These are phyloP conservation scores for Wickerhamomyces bisporus DNA, from an alignment of 805 yeast species.

Conservation along the genomic window DNA sequence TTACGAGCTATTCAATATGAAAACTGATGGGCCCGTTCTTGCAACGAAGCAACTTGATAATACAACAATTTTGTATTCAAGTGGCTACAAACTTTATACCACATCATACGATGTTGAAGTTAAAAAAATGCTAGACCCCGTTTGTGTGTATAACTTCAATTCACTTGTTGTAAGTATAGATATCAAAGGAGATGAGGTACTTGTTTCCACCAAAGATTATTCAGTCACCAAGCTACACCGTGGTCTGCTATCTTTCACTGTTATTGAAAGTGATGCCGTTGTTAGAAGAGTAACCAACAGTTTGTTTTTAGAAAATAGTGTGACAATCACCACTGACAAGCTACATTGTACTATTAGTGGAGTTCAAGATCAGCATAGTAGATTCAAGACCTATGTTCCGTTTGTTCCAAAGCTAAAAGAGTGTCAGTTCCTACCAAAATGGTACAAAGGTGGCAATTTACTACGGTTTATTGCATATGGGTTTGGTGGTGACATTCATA, in stretches of 20 bases:
- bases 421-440: conserved; percentile 28
- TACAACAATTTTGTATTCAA: conserved; percentile 14
- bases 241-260: conserved; percentile 10
- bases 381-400: conserved; percentile 17
- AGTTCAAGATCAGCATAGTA: conserved; percentile 7
- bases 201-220: conserved; percentile 26
- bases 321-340: conserved; percentile 17
- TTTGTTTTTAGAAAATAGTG: conserved; percentile 7
- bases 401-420: conserved; percentile 28
- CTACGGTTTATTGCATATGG: conserved; percentile 27
- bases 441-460: conserved; percentile 19
- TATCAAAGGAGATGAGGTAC: conserved; percentile 14
- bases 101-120: conserved; percentile 11
- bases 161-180: conserved; percentile 19
- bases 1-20: conserved; percentile 12
- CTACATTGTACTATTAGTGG: conserved; percentile 17
- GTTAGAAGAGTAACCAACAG: conserved; percentile 18
- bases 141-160: conserved; percentile 4
- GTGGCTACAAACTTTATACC: conserved; percentile 11
- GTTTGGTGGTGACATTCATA: conserved; percentile 32
- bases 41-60: conserved; percentile 15
- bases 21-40: conserved; percentile 20
- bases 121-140: conserved; percentile 14
- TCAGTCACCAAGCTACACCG: conserved; percentile 21
- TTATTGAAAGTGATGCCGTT: conserved; percentile 15